Conservation (phyloP, 2,329 filamentous ascomycete genomes). For the Monosporascus sp. region DNA sequence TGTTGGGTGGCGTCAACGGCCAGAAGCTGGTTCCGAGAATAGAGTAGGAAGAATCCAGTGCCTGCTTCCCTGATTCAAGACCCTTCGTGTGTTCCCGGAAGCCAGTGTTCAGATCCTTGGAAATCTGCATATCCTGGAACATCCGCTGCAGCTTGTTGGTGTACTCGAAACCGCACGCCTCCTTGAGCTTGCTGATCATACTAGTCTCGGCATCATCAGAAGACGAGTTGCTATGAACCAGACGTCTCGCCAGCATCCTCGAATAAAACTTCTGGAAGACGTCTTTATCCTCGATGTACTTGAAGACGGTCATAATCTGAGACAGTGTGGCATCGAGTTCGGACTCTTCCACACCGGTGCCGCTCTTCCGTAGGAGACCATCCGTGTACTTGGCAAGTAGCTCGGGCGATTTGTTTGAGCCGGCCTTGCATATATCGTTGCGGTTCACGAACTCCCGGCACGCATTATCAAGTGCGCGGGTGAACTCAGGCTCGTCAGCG, state of each 20-base stretch:
- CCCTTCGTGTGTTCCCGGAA: slow-evolving; percentile 73
- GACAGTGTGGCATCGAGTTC: slow-evolving; percentile 84
- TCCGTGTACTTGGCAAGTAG: slow-evolving; percentile 94
- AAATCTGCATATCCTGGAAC: slow-evolving; percentile 99
- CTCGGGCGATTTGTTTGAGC: slow-evolving; percentile 91
- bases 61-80: slow-evolving; percentile 62
- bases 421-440: slow-evolving; percentile 91
- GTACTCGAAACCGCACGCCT: slow-evolving; percentile 97
- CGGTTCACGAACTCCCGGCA: slow-evolving; percentile 98
- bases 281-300: slow-evolving; percentile 99
- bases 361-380: slow-evolving; percentile 84
- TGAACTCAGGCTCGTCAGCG: slow-evolving; percentile 93
- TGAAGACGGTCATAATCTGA: slow-evolving; percentile 99
- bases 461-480: slow-evolving; percentile 90
- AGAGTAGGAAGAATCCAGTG: slow-evolving; percentile 82
- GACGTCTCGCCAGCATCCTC: slow-evolving; percentile 86
- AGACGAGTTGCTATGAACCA: slow-evolving; percentile 92
- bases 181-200: slow-evolving; percentile 99
- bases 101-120: slow-evolving; percentile 87
- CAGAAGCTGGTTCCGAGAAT: slow-evolving; percentile 96
- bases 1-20: slow-evolving; percentile 83
- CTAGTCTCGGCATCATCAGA: slow-evolving; percentile 97
- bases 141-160: slow-evolving; percentile 99
- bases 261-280: slow-evolving; percentile 99
- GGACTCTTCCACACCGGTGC: slow-evolving; percentile 86